Evolutionary conservation across 2,329 filamentous ascomycete species (phyloP), one percentile per base, ranked within the genome.

Genomic region (Apiospora marii): DNA sequence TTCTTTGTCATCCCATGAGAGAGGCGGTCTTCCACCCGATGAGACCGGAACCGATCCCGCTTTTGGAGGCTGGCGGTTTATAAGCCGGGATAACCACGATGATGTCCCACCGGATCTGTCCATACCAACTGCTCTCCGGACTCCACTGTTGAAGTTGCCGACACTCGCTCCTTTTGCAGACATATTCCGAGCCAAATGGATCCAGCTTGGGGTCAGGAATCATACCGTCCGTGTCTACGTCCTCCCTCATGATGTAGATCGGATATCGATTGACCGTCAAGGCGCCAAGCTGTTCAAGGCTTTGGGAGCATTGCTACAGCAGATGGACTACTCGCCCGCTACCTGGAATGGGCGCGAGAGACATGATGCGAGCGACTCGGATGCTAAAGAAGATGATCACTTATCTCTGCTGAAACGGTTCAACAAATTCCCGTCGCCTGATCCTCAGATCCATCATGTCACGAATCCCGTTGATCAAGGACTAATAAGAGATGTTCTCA

Each of bases 341-440:
- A 83, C 85, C 2, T 94, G 92, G 92, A 74, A 83, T 49, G 91
- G 90, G 0, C 5, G 19, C 22, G 34, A 14, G 41, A 14, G 19
- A 3, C 30, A 41, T 37, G 19, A 19, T 8, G 12, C 34, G 19
- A 64, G 19, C 22, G 34, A n/a, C 19, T n/a, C 22, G 19, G 13
- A 14, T 41, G 58, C 13, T 16, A 19, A 61, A 8, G 73, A 77
- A 6, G 76, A 78, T 0, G 83, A 88, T 24, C 80, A 86, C 13
- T 78, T 83, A 1, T 92, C 92, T 0, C 82, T 95, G 0, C 89
- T 94, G 68, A 87, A 91, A 41, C 83, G 94, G 67, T 95, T 95
- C 85, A 95, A 95, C 80, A 89, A 84, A 3, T 86, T 95, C 0
- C 90, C 92, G 0, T 93, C 93, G 0, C 93, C 93, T 0, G 79